Conservation (phyloP, 768 basidiomycete genomes). For the Trametes meyenii region DNA sequence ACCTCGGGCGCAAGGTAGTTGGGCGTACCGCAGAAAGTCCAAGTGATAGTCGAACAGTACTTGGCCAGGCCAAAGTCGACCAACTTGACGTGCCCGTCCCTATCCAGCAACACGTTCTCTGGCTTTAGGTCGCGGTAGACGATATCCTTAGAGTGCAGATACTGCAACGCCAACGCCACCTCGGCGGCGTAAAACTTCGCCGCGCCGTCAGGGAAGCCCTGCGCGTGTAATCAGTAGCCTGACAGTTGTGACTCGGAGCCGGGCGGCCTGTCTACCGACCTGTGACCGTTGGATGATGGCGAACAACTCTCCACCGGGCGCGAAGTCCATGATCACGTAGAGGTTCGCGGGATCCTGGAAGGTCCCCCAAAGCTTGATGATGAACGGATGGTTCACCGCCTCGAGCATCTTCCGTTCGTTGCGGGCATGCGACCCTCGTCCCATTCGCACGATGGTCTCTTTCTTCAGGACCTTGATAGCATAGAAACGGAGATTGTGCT, state of each 20-base stretch:
- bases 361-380: slow-evolving; percentile 95
- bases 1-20: slow-evolving; percentile 98
- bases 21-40: slow-evolving; percentile 94
- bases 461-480: slow-evolving; percentile 95
- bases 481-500: slow-evolving; percentile 94
- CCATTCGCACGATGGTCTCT: slow-evolving; percentile 87
- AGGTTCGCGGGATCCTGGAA: slow-evolving; percentile 92
- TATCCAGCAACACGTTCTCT: slow-evolving; percentile 90
- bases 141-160: slow-evolving; percentile 84
- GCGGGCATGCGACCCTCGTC: slow-evolving; percentile 97
- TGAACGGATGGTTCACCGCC: slow-evolving; percentile 86
- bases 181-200: slow-evolving; percentile 98
- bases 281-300: slow-evolving; percentile 89
- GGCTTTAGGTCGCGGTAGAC: slow-evolving; percentile 98
- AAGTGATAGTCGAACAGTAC: slow-evolving; percentile 81
- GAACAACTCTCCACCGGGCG: slow-evolving; percentile 95
- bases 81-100: slow-evolving; percentile 96
- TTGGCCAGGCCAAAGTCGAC: slow-evolving; percentile 98
- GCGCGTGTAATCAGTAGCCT: slow-evolving; percentile 22
- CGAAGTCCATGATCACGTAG: slow-evolving; percentile 98
- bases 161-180: slow-evolving; percentile 89
- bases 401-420: slow-evolving; percentile 90
- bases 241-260: not conserved
- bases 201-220: slow-evolving; percentile 96
- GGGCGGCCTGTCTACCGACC: slow-evolving; percentile 46